phyloP scores from a whole-genome alignment of 2,329 filamentous ascomycete genomes.

The Scedosporium apiospermum region DNA sequence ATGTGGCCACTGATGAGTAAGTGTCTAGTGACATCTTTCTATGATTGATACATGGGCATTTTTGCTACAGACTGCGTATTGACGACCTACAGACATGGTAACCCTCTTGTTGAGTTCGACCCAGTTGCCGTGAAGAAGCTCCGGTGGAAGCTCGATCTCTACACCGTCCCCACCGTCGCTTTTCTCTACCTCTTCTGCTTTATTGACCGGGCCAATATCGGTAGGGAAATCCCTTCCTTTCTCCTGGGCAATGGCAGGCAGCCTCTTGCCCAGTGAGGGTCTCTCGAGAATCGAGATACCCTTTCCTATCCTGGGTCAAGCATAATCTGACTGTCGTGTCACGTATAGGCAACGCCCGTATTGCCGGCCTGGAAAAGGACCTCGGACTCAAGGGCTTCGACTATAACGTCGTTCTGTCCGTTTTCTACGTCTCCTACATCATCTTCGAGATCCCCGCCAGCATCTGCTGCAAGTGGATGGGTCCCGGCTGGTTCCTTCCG shows the following conservation, averaged over 20 bases:
- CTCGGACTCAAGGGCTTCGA: conserved; percentile 45
- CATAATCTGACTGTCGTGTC: not conserved
- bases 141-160: conserved; percentile 48
- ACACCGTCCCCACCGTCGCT: conserved; percentile 47
- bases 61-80: not conserved
- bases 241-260: too few species aligned
- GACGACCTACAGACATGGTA: conserved; percentile 29
- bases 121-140: conserved; percentile 42
- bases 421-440: conserved; percentile 59
- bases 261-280: too few species aligned
- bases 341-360: conserved; percentile 42
- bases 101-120: conserved; percentile 44
- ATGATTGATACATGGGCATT: not conserved
- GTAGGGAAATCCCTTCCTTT: conserved; percentile 22
- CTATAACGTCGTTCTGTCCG: conserved; percentile 51
- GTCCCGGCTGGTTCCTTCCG: conserved; percentile 57
- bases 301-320: too few species aligned
- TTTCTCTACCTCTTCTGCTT: conserved; percentile 56
- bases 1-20: conserved; percentile 36
- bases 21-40: conserved; percentile 3
- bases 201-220: conserved; percentile 59
- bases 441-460: conserved; percentile 56
- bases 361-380: conserved; percentile 49
- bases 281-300: too few species aligned
- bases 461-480: conserved; percentile 52